Evolutionary conservation across 2,329 filamentous ascomycete genomes (phyloP).

Genomic region (Cordyceps pruinosa): DNA sequence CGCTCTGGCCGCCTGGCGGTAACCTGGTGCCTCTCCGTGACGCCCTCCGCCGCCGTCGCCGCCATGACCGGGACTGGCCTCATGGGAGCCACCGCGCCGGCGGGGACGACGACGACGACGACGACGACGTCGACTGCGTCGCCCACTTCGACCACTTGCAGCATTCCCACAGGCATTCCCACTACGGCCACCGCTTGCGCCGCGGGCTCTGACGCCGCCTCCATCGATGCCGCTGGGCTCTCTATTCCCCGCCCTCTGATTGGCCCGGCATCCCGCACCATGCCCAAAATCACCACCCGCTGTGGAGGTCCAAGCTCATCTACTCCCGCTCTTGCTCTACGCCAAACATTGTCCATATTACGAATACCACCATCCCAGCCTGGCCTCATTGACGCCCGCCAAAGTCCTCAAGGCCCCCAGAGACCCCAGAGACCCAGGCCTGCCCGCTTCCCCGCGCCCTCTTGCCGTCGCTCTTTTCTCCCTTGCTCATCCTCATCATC

Average conservation of each 20-base stretch:
- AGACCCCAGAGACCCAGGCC: too few relatives aligned
- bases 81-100: not conserved
- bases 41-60: not conserved
- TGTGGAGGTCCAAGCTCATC: not conserved
- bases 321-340: not conserved
- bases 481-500: not conserved
- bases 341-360: conserved; percentile 2
- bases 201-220: not conserved
- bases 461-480: not conserved
- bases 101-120: not conserved
- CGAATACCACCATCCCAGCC: conserved; percentile 1
- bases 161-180: not conserved
- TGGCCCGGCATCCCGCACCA: not conserved
- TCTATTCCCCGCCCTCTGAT: not conserved
- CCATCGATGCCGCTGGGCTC: not conserved
- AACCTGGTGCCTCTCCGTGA: conserved; percentile 8
- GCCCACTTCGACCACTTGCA: too few relatives aligned
- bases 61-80: not conserved
- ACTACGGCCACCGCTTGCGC: not conserved
- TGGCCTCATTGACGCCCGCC: not conserved
- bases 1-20: conserved; percentile 7
- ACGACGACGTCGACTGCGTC: not conserved
- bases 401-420: not conserved
- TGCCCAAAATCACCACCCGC: not conserved
- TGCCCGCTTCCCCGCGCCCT: not conserved